phyloP scores from a whole-genome alignment of 331 rosid species.

The Saraca asoca region DNA sequence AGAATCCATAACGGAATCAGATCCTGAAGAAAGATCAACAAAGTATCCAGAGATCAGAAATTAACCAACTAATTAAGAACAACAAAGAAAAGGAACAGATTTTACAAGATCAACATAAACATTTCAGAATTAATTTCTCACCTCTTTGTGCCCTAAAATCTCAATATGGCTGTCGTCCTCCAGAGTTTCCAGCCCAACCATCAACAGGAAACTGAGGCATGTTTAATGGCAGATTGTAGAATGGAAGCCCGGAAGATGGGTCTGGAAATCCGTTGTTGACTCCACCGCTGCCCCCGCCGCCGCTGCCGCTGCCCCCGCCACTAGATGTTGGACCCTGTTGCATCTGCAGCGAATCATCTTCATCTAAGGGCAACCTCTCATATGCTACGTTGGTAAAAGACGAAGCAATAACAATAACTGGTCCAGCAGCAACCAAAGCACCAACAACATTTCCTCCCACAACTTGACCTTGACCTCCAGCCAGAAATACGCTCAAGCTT shows the following conservation, averaged over 20 bases:
- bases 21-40: no score
- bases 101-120: slow-evolving; percentile 19
- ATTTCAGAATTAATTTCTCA: slow-evolving; percentile 35
- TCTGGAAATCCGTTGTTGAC: slow-evolving; percentile 59
- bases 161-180: slow-evolving; percentile 41
- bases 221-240: slow-evolving; percentile 39
- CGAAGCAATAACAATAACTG: slow-evolving; percentile 83
- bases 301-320: slow-evolving; percentile 26
- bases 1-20: slow-evolving; percentile 5
- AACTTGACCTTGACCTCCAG: slow-evolving; percentile 90
- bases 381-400: slow-evolving; percentile 91
- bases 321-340: slow-evolving; percentile 60
- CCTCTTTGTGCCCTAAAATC: slow-evolving; percentile 37
- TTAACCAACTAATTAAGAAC: not conserved
- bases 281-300: slow-evolving; percentile 37
- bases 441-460: slow-evolving; percentile 93
- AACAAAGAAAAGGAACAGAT: slow-evolving; percentile 27
- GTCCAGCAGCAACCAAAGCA: slow-evolving; percentile 77
- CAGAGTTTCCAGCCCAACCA: slow-evolving; percentile 8
- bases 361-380: slow-evolving; percentile 86
- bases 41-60: slow-evolving; percentile 30
- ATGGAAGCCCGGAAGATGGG: slow-evolving; percentile 74
- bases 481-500: slow-evolving; percentile 68
- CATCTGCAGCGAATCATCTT: slow-evolving; percentile 66
- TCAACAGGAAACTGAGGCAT: not conserved